Conservation (phyloP, 2,329 filamentous ascomycete species). For the Fusarium abutilonis region DNA sequence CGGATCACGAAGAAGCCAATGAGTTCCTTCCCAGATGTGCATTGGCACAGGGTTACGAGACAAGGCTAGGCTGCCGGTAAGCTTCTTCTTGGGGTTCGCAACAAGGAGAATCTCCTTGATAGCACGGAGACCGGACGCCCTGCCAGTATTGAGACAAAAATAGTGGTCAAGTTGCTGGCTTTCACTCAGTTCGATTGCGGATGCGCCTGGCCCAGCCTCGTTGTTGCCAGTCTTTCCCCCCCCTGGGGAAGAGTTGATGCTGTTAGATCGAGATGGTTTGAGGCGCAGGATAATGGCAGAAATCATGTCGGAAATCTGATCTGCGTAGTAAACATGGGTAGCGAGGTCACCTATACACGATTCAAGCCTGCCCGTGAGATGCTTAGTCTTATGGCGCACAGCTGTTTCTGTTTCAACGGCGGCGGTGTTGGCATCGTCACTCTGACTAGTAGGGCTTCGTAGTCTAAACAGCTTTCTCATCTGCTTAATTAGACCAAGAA, state of each 20-base stretch:
- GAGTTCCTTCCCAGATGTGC: slow-evolving; percentile 93
- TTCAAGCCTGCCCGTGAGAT: slow-evolving; percentile 77
- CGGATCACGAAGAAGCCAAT: slow-evolving; percentile 87
- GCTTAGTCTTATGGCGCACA: slow-evolving; percentile 61
- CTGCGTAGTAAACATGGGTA: slow-evolving; percentile 95
- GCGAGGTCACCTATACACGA: slow-evolving; percentile 89
- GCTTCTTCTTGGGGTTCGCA: slow-evolving; percentile 74
- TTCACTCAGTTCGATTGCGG: slow-evolving; percentile 54
- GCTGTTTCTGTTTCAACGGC: slow-evolving; percentile 48
- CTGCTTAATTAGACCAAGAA: slow-evolving; percentile 85
- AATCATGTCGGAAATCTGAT: slow-evolving; percentile 96
- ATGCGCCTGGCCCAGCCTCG: slow-evolving; percentile 50
- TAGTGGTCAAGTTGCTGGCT: slow-evolving; percentile 61
- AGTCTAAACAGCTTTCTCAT: slow-evolving; percentile 81
- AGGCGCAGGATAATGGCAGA: slow-evolving; percentile 80
- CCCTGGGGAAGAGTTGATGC: slow-evolving; percentile 55
- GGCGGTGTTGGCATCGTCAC: slow-evolving; percentile 48
- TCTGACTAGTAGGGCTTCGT: slow-evolving; percentile 51
- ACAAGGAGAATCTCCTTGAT: slow-evolving; percentile 85
- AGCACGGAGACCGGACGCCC: slow-evolving; percentile 75
- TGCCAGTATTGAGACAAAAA: slow-evolving; percentile 64
- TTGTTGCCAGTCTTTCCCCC: slow-evolving; percentile 58
- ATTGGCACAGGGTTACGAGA: slow-evolving; percentile 80
- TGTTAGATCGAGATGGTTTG: slow-evolving; percentile 67
- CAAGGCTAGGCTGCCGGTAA: slow-evolving; percentile 69